A percentile compares a stretch with the other conserved stretches of the same genome.
Conservation (phyloP, 257 asterid species). For the Mentha longifolia region DNA sequence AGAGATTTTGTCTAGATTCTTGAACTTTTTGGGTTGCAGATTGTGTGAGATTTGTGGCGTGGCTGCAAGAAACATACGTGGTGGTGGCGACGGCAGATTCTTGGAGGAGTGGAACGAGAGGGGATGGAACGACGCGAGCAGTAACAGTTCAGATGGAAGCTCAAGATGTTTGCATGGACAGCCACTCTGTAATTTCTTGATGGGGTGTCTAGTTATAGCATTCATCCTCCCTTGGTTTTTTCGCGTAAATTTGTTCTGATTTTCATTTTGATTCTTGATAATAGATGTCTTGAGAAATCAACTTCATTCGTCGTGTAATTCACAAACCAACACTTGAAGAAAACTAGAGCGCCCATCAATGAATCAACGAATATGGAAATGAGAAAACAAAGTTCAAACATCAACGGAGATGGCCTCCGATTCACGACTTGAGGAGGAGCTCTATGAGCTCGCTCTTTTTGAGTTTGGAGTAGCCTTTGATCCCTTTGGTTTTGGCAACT, state of each 20-base stretch:
- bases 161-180: slow-evolving; percentile 61
- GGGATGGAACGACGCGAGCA: neutral
- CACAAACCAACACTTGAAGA: neutral
- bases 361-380: slow-evolving; percentile 14
- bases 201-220: slow-evolving; percentile 73
- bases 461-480: slow-evolving; percentile 74
- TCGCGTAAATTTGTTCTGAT: slow-evolving; percentile 59
- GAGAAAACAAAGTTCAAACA: neutral
- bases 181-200: slow-evolving; percentile 70
- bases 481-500: slow-evolving; percentile 70
- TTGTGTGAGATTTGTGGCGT: slow-evolving; percentile 79
- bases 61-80: slow-evolving; percentile 56
- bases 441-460: too few relatives aligned
- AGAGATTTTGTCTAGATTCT: neutral
- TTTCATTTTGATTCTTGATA: neutral
- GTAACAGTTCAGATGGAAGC: slow-evolving; percentile 28
- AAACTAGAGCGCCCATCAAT: neutral
- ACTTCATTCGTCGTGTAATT: slow-evolving; percentile 1
- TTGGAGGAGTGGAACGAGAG: slow-evolving; percentile 82
- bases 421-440: too few relatives aligned
- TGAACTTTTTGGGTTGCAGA: slow-evolving; percentile 44
- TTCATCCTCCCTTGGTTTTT: too few relatives aligned
- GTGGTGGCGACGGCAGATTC: slow-evolving; percentile 48
- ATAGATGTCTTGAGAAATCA: neutral
- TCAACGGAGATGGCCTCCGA: slow-evolving; percentile 1